These are phyloP conservation scores for Mortierella sp. DNA, from an alignment of 371 early-diverging fungal genomes.

Conservation along the genomic window DNA sequence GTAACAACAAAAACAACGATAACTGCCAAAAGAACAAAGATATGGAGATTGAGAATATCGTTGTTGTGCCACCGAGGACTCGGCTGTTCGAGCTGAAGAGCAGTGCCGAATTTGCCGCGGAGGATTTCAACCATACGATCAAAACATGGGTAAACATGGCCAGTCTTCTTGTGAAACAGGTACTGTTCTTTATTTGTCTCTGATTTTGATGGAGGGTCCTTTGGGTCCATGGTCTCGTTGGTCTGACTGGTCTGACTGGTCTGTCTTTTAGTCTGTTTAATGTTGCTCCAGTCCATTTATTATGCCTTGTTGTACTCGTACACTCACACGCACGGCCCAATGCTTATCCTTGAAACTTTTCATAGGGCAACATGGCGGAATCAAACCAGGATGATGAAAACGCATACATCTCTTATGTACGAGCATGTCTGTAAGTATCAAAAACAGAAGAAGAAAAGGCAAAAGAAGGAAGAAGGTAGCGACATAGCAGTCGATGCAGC, in stretches of 20 bases:
- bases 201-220: neutral
- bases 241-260: too few species aligned
- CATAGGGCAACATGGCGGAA: slow-evolving; percentile 52
- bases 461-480: neutral
- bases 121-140: slow-evolving; percentile 43
- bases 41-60: slow-evolving; percentile 17
- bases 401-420: slow-evolving; percentile 51
- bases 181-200: slow-evolving; percentile 12
- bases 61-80: slow-evolving; percentile 23
- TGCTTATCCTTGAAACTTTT: neutral
- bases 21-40: neutral
- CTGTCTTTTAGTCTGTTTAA: neutral
- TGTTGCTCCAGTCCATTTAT: neutral
- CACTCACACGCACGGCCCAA: too few species aligned
- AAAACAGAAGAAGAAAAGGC: neutral
- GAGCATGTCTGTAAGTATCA: slow-evolving; percentile 55
- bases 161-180: slow-evolving; percentile 56
- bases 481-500: neutral
- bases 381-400: slow-evolving; percentile 44
- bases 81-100: slow-evolving; percentile 44
- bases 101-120: slow-evolving; percentile 43
- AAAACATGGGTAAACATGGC: slow-evolving; percentile 59
- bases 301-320: too few species aligned
- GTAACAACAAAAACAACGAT: neutral
- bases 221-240: too few species aligned